Evolutionary conservation across 768 basidiomycete genomes (phyloP), one percentile per base, ranked within the genome.

Genomic region (Podaxis rugospora): DNA sequence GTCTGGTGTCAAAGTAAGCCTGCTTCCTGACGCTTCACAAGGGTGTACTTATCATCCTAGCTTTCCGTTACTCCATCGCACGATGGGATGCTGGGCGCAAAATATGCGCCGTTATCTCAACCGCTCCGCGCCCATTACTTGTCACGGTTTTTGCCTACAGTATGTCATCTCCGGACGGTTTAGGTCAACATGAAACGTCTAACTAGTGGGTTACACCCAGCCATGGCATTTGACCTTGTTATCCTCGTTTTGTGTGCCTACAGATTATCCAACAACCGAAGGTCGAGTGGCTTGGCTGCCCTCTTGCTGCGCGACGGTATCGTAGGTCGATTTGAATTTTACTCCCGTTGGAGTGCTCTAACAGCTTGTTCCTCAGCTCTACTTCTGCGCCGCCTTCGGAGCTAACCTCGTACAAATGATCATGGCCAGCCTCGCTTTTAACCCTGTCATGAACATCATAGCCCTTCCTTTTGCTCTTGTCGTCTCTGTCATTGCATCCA

Each of bases 391-490:
- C 49, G 73, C 67, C 13, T 75, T 74, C 53, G 68, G 66, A 35
- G 72, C 73, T 47, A 75, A 75, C 62, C 64, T 75, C 21, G 57
- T 74, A 1, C 74, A 72, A 59, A 75, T 70, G 25, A 62, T 75
- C 58, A 66, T 74, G 56, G 72, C 72, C 4, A 54, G 66, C 5
- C 66, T 75, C 3, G 68, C 68, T 1, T 64, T 72, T 25, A 74
- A 75, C 55, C 74, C 74, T 9, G 71, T 74, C 21, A 71, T 75
- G 71, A 74, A 74, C 63, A 70, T 74, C 55, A 71, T 74, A 35
- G 66, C 67, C 3, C 65, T 75, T 4, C 70, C 74, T 1, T 75
- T 74, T 61, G 72, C 72, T 4, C 63, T 71, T 35, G 72, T 75
- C n/a, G 71, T 75, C 11, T 74, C 72, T 14, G 72, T 69, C n/a